Base-by-base conservation (phyloP, 306 rosid genomes). In the Dicorynia guianensis region DNA sequence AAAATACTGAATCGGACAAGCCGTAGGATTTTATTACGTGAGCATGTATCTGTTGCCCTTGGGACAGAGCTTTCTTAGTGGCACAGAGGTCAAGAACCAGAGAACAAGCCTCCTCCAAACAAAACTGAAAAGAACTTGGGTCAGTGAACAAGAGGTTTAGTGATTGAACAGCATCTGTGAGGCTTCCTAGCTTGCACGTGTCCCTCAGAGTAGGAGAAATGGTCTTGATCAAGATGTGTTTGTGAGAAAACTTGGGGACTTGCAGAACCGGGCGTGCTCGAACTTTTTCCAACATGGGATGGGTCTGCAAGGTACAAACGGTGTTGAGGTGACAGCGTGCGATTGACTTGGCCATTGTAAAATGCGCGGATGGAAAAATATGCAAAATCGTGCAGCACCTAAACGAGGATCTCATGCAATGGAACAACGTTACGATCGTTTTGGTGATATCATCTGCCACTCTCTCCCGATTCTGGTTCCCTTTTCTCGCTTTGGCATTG, bases 41-140 rank as follows among this genome's bases (percentile, higher is more conserved):
- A 79, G 95, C 82, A 81, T 91, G 97, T 18, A 89, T 19, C 72
- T 89, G 97, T 56, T 84, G 79, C 69, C 91, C 95, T 71, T 80
- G 86, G 2, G 63, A 58, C 8, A 87, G 69, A 78, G 89, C 80
- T 70, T 84, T 89, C 60, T 81, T 61, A 33, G 39, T 33, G 11
- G 88, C 87, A 25, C 91, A 91, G 48, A 89, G 85, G 53, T 91
- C 88, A 43, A 91, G 89, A 38, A 83, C 63, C n/a, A 87, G 73
- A 11, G 97, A 81, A 69, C 84, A 86, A 57, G 81, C 80, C 13
- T 81, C 85, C 63, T 85, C 83, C n/a, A 71, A 80, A 79, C 60
- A 63, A 35, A 78, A 65, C 35, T 58, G 69, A 5, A 44, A 52
- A 6, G 83, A 40, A 15, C n/a, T 9, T 42, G 74, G 78, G 39